Base-by-base conservation (phyloP, 352 stramenopile genomes). In the Phytophthora idaei region DNA sequence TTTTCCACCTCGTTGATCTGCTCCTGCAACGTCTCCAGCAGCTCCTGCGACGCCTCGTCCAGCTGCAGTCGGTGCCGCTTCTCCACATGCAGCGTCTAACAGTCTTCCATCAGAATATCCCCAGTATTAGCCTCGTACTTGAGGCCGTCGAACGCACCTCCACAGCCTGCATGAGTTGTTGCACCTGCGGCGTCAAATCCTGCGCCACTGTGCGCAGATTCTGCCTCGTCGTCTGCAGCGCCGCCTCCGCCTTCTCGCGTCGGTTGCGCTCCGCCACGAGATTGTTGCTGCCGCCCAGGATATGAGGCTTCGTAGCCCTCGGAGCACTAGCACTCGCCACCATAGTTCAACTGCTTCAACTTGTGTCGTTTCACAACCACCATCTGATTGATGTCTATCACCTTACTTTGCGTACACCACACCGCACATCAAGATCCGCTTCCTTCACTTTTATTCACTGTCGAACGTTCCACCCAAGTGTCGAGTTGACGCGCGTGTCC, bases 231-330 rank as follows among this genome's bases (percentile, higher is more conserved):
- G 73, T 57, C 41, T 81, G 71, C 44, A 85, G 61, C 34, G 68
- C 65, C 21, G 48, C 64, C 73, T 90, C 84, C 2, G 78, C 78
- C 44, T 78, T 75, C 39, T 90, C 76, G 11, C 84, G 78, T 11
- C 81, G 73, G n/a, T 81, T 73, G 9, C 81, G 81, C 59, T 92
- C 81, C 12, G 58, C 81, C 47, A 78, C 50, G 28, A 90, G 73
- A 57, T 87, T 92, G 59, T 87, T 90, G 60, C 83, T 92, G 8
- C 81, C 83, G 14, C 83, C 83, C 5, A 92, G 72, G 15, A 87
- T 74, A 46, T 90, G 81, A 5, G 81, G 70, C 41, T 69, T 79
- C 25, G 28, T 34, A 14, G 48, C 45, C n/a, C 14, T 11, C 15
- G n/a, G 7, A 7, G 39, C 10, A 12, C 37, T 39, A 31, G 31